Evolutionary conservation across 2,329 filamentous ascomycete genomes (phyloP), one percentile per base, ranked within the genome.

Genomic region (Hymenoscyphus albidus): DNA sequence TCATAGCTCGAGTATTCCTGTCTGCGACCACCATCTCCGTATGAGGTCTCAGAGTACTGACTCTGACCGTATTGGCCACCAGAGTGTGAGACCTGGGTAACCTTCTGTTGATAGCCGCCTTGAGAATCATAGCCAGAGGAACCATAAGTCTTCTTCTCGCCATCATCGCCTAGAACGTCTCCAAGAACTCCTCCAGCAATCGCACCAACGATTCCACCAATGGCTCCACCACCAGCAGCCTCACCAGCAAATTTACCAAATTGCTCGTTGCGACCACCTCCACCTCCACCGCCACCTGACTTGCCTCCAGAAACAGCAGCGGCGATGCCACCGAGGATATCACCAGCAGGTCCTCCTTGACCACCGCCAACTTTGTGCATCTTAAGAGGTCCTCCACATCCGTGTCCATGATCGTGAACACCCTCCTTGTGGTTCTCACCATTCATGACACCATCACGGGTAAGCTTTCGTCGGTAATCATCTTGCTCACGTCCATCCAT

Each of bases 361-460:
- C 87, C 85, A 71, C 81, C 81, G 73, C 85, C 82, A 51, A 79
- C 82, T 77, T 90, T 93, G 68, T 88, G 86, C 85, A 96, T 90
- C 68, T 88, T 85, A 12, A 97, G 81, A 16, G 87, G 86, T 77
- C 93, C 93, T 66, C 91, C 88, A 66, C 79, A 81, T 74, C 92
- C 96, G 74, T 97, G 92, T 5, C 93, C 93, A 61, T 85, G 88
- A 76, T 97, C 93, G 16, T 92, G 79, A 12, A 94, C 89, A 35
- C 91, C 92, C 71, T 92, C 88, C 77, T 92, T 94, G 79, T 97
- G 93, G 77, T 97, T 97, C 66, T 88, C 82, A 16, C 91, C 91
- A 58, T 85, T 81, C 75, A 87, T 76, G 59, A 97, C 92, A 65
- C 94, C 93, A 0, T 89, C 82, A 18, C 92, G 88, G 71, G 88